Conservation (phyloP, 352 stramenopile species). For the Phytopythium helicoides region DNA sequence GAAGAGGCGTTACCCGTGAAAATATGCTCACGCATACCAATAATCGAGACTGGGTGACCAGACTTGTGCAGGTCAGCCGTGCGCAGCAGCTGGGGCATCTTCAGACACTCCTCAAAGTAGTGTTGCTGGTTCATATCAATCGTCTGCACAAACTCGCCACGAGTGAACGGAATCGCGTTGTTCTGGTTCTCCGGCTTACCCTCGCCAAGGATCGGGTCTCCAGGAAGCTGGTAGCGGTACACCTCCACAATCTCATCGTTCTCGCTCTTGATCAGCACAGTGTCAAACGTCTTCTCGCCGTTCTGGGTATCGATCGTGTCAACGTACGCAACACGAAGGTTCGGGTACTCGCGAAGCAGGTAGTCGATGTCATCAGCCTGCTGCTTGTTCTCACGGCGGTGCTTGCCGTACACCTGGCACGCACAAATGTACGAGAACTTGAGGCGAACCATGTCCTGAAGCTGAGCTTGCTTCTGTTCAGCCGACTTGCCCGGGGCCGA, state of each 20-base stretch:
- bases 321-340: conserved; percentile 84
- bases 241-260: conserved; percentile 71
- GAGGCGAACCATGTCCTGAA: conserved; percentile 83
- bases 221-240: conserved; percentile 79
- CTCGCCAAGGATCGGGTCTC: conserved; percentile 78
- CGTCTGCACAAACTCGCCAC: conserved; percentile 84
- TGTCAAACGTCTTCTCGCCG: conserved; percentile 52
- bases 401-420: conserved; percentile 83
- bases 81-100: conserved; percentile 80
- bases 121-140: conserved; percentile 90
- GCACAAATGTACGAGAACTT: conserved; percentile 88
- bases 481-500: conserved; percentile 57
- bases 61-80: conserved; percentile 68
- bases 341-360: conserved; percentile 73
- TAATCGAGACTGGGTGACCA: conserved; percentile 74
- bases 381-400: conserved; percentile 56
- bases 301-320: conserved; percentile 48
- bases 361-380: conserved; percentile 85
- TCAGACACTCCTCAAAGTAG: conserved; percentile 86
- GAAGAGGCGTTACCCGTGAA: conserved; percentile 85
- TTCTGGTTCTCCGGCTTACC: conserved; percentile 88
- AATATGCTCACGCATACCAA: conserved; percentile 87
- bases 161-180: conserved; percentile 75
- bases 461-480: conserved; percentile 74
- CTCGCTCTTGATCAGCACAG: conserved; percentile 81